phyloP scores from a whole-genome alignment of 768 basidiomycete genomes.

The Tubosaeta brunneosetosa region DNA sequence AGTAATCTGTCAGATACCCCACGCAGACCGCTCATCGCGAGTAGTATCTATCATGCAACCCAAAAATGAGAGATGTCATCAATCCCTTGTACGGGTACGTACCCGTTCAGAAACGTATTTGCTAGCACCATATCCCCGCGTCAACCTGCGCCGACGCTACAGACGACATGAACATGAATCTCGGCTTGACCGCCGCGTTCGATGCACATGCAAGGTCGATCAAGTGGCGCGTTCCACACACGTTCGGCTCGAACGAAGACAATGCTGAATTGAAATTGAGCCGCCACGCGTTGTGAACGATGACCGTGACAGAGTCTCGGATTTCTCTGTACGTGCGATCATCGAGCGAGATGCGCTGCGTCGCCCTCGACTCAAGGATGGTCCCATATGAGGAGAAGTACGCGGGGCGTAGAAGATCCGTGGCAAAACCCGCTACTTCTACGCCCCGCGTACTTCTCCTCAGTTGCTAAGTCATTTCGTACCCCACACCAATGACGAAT shows the following conservation, averaged over 20 bases:
- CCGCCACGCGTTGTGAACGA: slow-evolving; percentile 38
- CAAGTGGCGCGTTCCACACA: slow-evolving; percentile 37
- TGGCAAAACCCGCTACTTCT: too few species aligned
- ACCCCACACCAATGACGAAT: too few species aligned
- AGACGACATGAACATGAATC: slow-evolving; percentile 37
- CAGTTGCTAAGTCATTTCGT: too few species aligned
- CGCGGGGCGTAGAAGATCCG: too few species aligned
- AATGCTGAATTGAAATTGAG: slow-evolving; percentile 26
- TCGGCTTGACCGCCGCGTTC: slow-evolving; percentile 5
- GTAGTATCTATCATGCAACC: slow-evolving; percentile 21
- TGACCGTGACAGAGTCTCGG: slow-evolving; percentile 24
- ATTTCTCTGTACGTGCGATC: slow-evolving; percentile 19
- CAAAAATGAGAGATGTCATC: background rate
- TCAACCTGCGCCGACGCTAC: slow-evolving; percentile 25
- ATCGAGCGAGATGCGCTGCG: slow-evolving; percentile 22
- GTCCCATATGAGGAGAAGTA: too few species aligned
- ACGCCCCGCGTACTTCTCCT: too few species aligned
- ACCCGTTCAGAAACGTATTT: slow-evolving; percentile 28
- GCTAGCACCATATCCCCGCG: slow-evolving; percentile 30
- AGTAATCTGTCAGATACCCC: slow-evolving; percentile 35
- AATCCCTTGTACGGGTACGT: background rate
- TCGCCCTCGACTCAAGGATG: slow-evolving; percentile 28
- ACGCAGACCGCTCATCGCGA: slow-evolving; percentile 30
- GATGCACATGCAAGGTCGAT: slow-evolving; percentile 28
- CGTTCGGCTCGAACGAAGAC: slow-evolving; percentile 46